Conservation (phyloP, 78 protist genomes). For the Dictyostelium capitatum region DNA sequence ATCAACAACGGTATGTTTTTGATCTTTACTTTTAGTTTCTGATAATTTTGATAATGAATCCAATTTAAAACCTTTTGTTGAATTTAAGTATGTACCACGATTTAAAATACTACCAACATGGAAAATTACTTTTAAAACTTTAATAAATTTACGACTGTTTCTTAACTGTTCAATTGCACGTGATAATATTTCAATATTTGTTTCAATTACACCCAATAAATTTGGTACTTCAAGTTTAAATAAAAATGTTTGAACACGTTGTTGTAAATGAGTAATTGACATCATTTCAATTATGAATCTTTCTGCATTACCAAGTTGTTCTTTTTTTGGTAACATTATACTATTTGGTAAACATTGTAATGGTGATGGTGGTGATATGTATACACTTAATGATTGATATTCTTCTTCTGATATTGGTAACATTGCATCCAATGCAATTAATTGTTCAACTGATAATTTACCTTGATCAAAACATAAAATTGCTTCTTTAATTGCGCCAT, state of each 20-base stretch:
- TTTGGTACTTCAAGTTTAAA: conserved; percentile 14
- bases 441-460: conserved; percentile 58
- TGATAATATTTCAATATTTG: not conserved
- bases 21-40: conserved; percentile 62
- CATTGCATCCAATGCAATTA: conserved; percentile 79
- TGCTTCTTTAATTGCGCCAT: conserved; percentile 58
- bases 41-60: conserved; percentile 56
- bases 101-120: conserved; percentile 71
- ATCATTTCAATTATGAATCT: conserved; percentile 69
- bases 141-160: not conserved
- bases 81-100: conserved; percentile 68
- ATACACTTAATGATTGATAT: not conserved
- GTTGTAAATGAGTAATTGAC: conserved; percentile 37
- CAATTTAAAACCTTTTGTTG: conserved; percentile 50
- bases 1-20: conserved; percentile 75
- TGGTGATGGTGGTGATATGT: not conserved
- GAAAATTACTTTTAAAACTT: conserved; percentile 54
- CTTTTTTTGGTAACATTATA: not conserved
- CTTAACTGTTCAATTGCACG: conserved; percentile 13
- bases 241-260: conserved; percentile 41
- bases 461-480: conserved; percentile 39
- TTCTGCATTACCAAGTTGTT: conserved; percentile 48
- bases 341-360: no score
- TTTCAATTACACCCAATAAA: not conserved
- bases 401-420: conserved; percentile 73